These are phyloP conservation scores for Pelargonium fulgidum DNA, from an alignment of 441 rosid species.

Conservation along the genomic window DNA sequence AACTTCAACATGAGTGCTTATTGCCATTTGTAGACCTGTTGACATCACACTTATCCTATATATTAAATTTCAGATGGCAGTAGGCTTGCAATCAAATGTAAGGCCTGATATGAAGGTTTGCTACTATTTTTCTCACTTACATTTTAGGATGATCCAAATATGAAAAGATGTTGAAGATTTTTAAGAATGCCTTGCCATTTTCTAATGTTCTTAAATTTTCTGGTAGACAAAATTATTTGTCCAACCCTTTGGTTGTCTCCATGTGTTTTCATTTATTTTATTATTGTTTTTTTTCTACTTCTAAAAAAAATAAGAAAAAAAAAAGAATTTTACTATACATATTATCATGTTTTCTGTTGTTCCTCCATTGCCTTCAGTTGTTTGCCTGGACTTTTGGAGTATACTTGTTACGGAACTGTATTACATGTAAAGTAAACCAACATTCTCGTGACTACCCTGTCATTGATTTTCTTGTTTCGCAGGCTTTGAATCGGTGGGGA, in stretches of 20 bases:
- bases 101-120: conserved; percentile 74
- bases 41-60: conserved; percentile 7
- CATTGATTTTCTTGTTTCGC: conserved; percentile 19
- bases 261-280: background rate
- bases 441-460: background rate
- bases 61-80: conserved; percentile 65
- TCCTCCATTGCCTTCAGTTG: background rate
- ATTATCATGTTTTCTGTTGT: background rate
- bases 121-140: background rate
- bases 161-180: background rate
- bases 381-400: background rate
- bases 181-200: background rate
- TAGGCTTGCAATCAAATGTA: conserved; percentile 61
- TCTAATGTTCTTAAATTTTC: no score
- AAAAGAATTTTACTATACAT: no score
- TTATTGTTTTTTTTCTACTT: no score
- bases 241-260: background rate
- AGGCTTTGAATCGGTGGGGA: conserved; percentile 95
- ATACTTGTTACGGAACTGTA: background rate
- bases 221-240: no score
- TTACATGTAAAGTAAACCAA: background rate
- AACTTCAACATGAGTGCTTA: background rate
- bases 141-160: background rate
- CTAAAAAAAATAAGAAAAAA: no score
- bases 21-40: background rate